Percentiles rank a stretch among this genome's conserved stretches.
Conservation (phyloP, 106 monocot species). For the Allium cepa region DNA sequence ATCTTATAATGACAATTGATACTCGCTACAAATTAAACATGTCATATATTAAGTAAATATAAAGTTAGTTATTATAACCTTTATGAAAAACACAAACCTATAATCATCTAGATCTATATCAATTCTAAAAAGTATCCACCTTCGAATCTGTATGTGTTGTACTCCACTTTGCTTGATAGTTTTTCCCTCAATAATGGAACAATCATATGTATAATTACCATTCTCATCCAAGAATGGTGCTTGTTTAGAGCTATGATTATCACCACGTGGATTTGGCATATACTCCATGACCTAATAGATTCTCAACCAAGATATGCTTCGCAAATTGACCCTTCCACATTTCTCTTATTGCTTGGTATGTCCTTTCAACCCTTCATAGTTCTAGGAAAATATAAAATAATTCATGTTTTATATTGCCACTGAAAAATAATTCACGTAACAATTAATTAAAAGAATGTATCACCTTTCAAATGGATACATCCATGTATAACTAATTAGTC, state of each 20-base stretch:
- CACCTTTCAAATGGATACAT: constrained; percentile 4
- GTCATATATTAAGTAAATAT: neutral
- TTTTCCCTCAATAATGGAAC: neutral
- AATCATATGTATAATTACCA: neutral
- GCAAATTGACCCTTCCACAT: neutral
- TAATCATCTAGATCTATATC: neutral
- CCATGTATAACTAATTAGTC: neutral
- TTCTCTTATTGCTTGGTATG: neutral
- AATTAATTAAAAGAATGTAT: neutral
- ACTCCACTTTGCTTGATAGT: neutral
- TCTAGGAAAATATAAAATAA: neutral
- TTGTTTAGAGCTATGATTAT: neutral
- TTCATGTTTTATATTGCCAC: neutral
- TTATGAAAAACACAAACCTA: neutral
- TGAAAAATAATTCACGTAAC: neutral
- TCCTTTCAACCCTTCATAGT: neutral
- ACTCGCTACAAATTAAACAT: neutral
- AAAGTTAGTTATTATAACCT: neutral
- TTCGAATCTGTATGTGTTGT: neutral
- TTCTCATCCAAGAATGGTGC: constrained; percentile 3
- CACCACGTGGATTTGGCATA: neutral
- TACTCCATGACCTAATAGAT: neutral
- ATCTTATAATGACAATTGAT: neutral
- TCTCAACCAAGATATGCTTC: neutral
- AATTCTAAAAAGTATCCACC: neutral